Conservation (phyloP, 352 stramenopile species). For the Aphanomyces astaci region DNA sequence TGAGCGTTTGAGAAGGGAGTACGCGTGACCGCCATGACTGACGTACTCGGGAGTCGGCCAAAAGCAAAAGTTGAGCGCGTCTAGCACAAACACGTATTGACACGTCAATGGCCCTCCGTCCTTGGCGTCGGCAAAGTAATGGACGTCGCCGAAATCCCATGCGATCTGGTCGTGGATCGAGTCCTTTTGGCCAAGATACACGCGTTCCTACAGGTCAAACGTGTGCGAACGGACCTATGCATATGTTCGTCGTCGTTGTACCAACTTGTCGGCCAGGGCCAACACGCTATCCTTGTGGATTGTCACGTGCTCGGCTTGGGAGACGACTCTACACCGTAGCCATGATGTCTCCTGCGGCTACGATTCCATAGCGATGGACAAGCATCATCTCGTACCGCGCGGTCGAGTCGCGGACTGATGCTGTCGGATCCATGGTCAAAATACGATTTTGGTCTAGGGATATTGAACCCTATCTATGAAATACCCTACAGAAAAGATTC, state of each 20-base stretch:
- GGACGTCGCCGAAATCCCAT: constrained; percentile 75
- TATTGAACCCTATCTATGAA: too few species aligned
- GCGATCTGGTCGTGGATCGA: constrained; percentile 33
- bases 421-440: constrained; percentile 58
- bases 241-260: constrained; percentile 24
- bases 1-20: too few species aligned
- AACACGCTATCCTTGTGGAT: constrained; percentile 32
- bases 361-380: background rate
- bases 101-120: constrained; percentile 63
- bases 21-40: constrained; percentile 6
- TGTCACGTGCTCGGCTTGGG: constrained; percentile 31
- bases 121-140: constrained; percentile 70
- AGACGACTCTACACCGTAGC: constrained; percentile 26
- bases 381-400: constrained; percentile 24
- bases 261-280: constrained; percentile 38
- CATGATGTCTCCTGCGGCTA: background rate
- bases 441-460: too few species aligned
- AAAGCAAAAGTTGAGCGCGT: constrained; percentile 89
- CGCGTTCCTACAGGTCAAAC: background rate
- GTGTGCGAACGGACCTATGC: background rate
- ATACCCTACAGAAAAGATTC: background rate
- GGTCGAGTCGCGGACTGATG: constrained; percentile 42
- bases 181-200: constrained; percentile 28
- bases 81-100: constrained; percentile 83
- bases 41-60: constrained; percentile 68